Conservation (phyloP, 495 filamentous ascomycete genomes). For the Pseudomonodictys pantanalensis region DNA sequence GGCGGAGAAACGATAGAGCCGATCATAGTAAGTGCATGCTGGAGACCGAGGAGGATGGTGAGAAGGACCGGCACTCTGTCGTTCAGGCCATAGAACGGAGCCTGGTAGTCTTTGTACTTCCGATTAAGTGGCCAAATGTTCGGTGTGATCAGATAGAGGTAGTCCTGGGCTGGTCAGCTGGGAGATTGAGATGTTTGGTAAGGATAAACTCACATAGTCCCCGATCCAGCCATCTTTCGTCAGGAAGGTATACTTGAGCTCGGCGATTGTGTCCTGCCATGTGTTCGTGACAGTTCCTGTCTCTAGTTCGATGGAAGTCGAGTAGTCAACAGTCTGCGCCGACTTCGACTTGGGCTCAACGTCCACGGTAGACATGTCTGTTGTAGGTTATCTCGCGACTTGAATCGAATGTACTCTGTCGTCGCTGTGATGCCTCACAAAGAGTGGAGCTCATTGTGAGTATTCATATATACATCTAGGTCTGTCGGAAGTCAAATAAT, state of each 20-base stretch:
- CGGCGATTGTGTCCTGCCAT: slow-evolving; percentile 4
- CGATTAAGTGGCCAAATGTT: slow-evolving; percentile 45
- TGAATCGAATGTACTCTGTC: too few relatives aligned
- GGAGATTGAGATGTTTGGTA: background rate
- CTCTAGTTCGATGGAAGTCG: background rate
- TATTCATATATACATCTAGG: too few relatives aligned
- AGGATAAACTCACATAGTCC: background rate
- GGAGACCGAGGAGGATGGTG: slow-evolving; percentile 42
- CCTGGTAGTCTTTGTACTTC: slow-evolving; percentile 37
- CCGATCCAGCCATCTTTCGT: slow-evolving; percentile 10
- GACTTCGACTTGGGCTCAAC: background rate
- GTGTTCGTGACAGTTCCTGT: background rate
- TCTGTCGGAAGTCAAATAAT: too few relatives aligned
- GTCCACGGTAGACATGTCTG: background rate
- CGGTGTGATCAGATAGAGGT: slow-evolving; percentile 45
- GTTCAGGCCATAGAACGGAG: slow-evolving; percentile 46
- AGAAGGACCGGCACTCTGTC: slow-evolving; percentile 42
- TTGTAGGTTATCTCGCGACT: too few relatives aligned
- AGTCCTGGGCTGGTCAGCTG: slow-evolving; percentile 31
- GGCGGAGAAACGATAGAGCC: slow-evolving; percentile 43
- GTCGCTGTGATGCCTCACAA: too few relatives aligned
- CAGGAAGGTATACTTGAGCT: slow-evolving; percentile 8
- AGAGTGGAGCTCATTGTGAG: too few relatives aligned
- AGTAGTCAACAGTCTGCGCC: background rate
- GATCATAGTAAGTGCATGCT: slow-evolving; percentile 42